Base-by-base conservation (phyloP, 192 early-diverging fungal genomes). In the Coemansia sp. region DNA sequence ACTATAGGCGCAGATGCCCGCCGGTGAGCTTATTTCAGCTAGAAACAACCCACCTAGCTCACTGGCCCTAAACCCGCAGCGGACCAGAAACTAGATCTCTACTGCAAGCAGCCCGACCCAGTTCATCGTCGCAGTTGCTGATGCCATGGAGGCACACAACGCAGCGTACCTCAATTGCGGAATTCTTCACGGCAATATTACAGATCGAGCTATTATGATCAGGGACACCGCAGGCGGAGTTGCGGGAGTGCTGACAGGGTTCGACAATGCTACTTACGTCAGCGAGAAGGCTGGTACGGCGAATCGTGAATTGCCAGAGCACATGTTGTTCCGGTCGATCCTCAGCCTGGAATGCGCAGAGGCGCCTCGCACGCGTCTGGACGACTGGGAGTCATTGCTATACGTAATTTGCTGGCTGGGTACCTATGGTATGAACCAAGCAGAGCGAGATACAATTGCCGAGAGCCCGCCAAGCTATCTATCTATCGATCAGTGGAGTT, bases 311-410 rank as follows among this genome's bases (percentile, higher is more conserved):
- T 1, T 20, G 4, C 45, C 59, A 3, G 67, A 60, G 4, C 70
- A 53, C 1, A 25, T 62, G 0, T 47, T 56, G 11, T 79, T 70
- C 15, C 69, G 62, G 67, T 61, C 47, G 39, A 74, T 79, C 35
- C 51, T 42, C 45, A 71, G 65, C 35, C 43, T 79, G 24, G 64
- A 49, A 10, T 29, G 36, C 12, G 47, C 11, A 11, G 25, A 11
- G 12, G 9, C 10, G 3, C 22, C 25, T 4, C 11, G 24, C 25
- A n/a, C 42, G 6, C 47, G 46, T 24, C 46, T 47, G 9, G 46
- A 47, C 22, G 46, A 47, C 22, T 47, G 46, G 46, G 46, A 47
- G 46, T 24, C 9, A 10, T 11, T 47, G 10, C 22, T 47, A 11
- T 47, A 47, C 3, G 17, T 68, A 0, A 12, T 47, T 10, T 47